Conservation (phyloP, 768 basidiomycete species). For the Lactifluus rugatus region DNA sequence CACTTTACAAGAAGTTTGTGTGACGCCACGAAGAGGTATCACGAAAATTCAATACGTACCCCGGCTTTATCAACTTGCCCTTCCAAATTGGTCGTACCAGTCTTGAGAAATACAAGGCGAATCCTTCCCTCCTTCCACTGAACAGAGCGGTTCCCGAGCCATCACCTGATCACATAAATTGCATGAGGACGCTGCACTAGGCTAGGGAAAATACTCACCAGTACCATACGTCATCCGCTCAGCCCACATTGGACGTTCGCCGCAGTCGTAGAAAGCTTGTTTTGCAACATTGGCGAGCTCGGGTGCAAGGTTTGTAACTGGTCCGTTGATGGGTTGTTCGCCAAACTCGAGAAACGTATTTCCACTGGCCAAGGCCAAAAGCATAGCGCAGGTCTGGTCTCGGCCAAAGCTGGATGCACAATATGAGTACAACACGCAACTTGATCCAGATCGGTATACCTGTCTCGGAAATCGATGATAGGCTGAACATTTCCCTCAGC, state of each 20-base stretch:
- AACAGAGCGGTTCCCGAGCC: constrained; percentile 62
- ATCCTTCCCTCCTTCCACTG: constrained; percentile 81
- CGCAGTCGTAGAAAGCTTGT: constrained; percentile 80
- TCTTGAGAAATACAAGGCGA: constrained; percentile 79
- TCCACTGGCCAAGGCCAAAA: constrained; percentile 74
- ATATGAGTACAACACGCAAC: constrained; percentile 11
- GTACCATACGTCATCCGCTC: constrained; percentile 71
- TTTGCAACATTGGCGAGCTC: constrained; percentile 67
- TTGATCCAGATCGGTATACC: constrained; percentile 28
- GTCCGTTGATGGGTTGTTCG: constrained; percentile 37
- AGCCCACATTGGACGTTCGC: constrained; percentile 74
- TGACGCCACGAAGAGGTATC: neutral
- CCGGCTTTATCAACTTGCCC: constrained; percentile 54
- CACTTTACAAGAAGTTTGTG: constrained; percentile 6
- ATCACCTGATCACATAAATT: constrained; percentile 4
- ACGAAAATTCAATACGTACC: constrained; percentile 37
- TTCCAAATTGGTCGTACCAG: constrained; percentile 85
- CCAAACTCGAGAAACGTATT: constrained; percentile 66
- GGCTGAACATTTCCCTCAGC: constrained; percentile 66
- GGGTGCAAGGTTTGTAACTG: constrained; percentile 42
- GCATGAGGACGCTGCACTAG: neutral
- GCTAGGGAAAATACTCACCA: constrained; percentile 31
- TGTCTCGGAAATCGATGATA: constrained; percentile 76
- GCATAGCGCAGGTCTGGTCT: constrained; percentile 88
- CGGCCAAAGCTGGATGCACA: constrained; percentile 61